Conservation (phyloP, 495 filamentous ascomycete genomes). For the Aspergillus sclerotioniger region DNA sequence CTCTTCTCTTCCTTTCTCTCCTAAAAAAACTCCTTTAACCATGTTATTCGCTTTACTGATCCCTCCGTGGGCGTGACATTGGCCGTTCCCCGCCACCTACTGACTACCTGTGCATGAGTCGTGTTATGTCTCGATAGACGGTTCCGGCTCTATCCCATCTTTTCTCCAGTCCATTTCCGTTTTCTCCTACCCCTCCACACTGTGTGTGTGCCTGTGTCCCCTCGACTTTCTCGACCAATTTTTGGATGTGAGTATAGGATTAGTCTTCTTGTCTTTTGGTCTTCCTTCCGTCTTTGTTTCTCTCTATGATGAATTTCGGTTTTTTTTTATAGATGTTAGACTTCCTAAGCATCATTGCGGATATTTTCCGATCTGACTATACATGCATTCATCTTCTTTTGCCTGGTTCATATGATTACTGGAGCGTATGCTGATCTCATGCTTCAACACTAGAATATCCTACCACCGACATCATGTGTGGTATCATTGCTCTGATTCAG, state of each 20-base stretch:
- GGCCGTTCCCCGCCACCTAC: constrained; percentile 8
- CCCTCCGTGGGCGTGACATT: constrained; percentile 27
- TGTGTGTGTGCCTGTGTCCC: constrained; percentile 15
- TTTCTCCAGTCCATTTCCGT: constrained; percentile 9
- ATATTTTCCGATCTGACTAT: constrained; percentile 43
- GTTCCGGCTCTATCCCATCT: constrained; percentile 12
- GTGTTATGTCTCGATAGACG: constrained; percentile 22
- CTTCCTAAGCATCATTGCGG: constrained; percentile 48
- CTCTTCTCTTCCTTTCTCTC: constrained; percentile 18
- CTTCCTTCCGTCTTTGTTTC: not conserved
- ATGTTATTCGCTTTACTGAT: constrained; percentile 23
- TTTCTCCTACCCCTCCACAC: constrained; percentile 20
- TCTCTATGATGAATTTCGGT: constrained; percentile 45
- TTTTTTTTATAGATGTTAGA: constrained; percentile 53
- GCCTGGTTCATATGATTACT: constrained; percentile 6
- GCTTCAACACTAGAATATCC: constrained; percentile 16
- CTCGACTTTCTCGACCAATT: constrained; percentile 1
- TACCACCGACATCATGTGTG: constrained; percentile 64
- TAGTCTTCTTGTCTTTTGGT: not conserved
- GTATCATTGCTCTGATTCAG: constrained; percentile 79
- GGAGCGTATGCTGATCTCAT: constrained; percentile 17
- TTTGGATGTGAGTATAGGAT: constrained; percentile 11
- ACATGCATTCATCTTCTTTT: constrained; percentile 17
- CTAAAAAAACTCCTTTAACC: constrained; percentile 25
- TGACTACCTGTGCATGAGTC: constrained; percentile 7